These are phyloP conservation scores for Phytophthora parvispora DNA, from an alignment of 352 stramenopile species.

Conservation along the genomic window DNA sequence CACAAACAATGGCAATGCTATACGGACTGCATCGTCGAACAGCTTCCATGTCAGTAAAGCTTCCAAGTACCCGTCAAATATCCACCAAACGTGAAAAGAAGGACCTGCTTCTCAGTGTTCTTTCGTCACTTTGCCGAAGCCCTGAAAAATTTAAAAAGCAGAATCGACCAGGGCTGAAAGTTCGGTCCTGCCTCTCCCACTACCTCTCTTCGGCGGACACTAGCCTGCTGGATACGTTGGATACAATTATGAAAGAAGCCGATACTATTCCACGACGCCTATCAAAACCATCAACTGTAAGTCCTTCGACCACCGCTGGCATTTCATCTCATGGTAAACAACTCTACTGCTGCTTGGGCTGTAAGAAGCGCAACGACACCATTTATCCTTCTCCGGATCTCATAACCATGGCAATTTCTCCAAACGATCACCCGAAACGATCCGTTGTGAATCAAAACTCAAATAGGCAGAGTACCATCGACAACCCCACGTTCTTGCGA, in stretches of 20 bases:
- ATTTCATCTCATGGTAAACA: background rate
- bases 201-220: conserved; percentile 1
- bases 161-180: background rate
- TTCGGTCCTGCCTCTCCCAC: conserved; percentile 20
- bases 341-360: background rate
- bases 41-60: background rate
- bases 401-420: background rate
- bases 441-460: background rate
- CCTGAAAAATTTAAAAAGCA: conserved; percentile 10
- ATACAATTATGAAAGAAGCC: background rate
- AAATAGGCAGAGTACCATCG: background rate
- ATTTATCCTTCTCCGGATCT: background rate
- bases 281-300: background rate
- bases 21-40: conserved; percentile 13
- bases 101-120: background rate
- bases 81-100: background rate
- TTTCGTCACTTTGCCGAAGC: conserved; percentile 9
- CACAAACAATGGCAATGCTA: conserved; percentile 14
- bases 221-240: conserved; percentile 12
- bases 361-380: background rate
- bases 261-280: background rate
- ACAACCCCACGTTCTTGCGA: background rate
- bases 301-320: background rate
- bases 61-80: background rate
- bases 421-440: background rate